Percentiles rank a stretch among this genome's conserved stretches.
phyloP scores from a whole-genome alignment of 768 basidiomycete species.

The Lactarius vividus region DNA sequence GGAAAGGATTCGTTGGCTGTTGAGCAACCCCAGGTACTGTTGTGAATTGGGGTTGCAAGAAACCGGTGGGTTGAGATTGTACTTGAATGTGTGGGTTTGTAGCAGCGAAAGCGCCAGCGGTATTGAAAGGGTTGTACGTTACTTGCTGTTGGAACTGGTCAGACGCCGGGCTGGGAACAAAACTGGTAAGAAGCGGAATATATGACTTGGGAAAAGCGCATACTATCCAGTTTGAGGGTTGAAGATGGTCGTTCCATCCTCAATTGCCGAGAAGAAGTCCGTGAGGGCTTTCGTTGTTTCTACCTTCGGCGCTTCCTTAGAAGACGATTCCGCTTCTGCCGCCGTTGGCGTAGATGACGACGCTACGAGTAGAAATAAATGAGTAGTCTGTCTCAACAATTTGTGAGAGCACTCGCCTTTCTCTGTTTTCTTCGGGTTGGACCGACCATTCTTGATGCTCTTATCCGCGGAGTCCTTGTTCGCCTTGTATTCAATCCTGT shows the following conservation, averaged over 20 bases:
- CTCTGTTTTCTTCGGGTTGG: conserved; percentile 29
- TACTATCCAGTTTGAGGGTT: conserved; percentile 62
- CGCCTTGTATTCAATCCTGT: conserved; percentile 85
- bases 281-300: conserved; percentile 50
- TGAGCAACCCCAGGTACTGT: conserved; percentile 18
- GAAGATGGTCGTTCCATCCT: conserved; percentile 70
- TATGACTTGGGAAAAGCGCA: conserved; percentile 11
- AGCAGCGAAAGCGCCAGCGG: conserved; percentile 52
- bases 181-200: conserved; percentile 9
- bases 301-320: conserved; percentile 33
- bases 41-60: conserved; percentile 36
- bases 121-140: conserved; percentile 76
- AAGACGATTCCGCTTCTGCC: conserved; percentile 32
- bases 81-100: conserved; percentile 38
- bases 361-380: conserved; percentile 19
- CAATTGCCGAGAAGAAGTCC: conserved; percentile 91
- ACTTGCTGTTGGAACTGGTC: conserved; percentile 58
- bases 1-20: conserved; percentile 33
- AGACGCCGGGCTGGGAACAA: conserved; percentile 42
- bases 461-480: conserved; percentile 67
- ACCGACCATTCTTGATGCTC: conserved; percentile 30
- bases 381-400: neutral
- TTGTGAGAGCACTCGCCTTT: conserved; percentile 33
- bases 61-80: conserved; percentile 51
- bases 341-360: conserved; percentile 32